Evolutionary conservation across 1,284 basidiomycete genomes (phyloP).

Genomic region (Bjerkandera adusta): DNA sequence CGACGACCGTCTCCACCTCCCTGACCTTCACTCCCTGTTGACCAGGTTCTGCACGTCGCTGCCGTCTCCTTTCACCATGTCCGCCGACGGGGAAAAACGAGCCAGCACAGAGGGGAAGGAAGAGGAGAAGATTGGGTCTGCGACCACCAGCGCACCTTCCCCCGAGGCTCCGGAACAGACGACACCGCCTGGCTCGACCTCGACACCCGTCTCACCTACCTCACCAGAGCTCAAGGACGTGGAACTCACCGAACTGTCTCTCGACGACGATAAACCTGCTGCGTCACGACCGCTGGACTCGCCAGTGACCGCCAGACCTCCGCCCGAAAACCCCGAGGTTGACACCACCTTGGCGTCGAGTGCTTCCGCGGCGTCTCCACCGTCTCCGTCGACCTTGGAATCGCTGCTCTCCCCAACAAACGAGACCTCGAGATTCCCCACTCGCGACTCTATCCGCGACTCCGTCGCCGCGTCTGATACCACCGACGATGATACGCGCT

Average conservation of each 20-base stretch:
- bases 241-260: slow-evolving; percentile 3
- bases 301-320: slow-evolving; percentile 4
- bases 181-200: too few relatives aligned
- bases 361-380: neutral
- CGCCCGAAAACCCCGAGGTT: neutral
- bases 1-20: too few relatives aligned
- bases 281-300: too few relatives aligned
- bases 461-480: slow-evolving; percentile 55
- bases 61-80: neutral
- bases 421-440: slow-evolving; percentile 4
- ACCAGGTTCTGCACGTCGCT: neutral
- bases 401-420: slow-evolving; percentile 10
- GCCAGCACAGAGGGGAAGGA: neutral
- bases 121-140: neutral
- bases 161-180: neutral
- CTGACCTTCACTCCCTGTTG: too few relatives aligned
- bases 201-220: too few relatives aligned
- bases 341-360: neutral
- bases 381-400: slow-evolving; percentile 3
- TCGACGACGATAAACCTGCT: neutral
- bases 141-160: too few relatives aligned
- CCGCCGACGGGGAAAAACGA: neutral
- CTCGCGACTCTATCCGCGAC: slow-evolving; percentile 27
- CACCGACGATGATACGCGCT: slow-evolving; percentile 60
- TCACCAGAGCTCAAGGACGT: slow-evolving; percentile 7